Percentiles rank a stretch among this genome's conserved stretches.
Evolutionary conservation across 768 basidiomycete species (phyloP).

Genomic region (Termitomyces sp.): DNA sequence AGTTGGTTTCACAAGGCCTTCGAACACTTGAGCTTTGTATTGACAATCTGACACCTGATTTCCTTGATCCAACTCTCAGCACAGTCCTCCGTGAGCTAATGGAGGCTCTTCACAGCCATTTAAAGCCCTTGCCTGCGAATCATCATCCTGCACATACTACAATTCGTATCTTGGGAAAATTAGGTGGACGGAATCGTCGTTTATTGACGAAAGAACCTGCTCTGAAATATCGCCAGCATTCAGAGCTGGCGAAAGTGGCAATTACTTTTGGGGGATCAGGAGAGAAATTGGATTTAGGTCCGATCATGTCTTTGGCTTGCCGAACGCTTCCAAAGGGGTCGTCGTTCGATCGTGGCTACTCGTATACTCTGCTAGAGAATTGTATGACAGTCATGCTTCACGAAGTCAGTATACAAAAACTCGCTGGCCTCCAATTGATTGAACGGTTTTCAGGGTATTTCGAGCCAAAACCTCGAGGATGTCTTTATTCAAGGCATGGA

Average conservation of each 20-base stretch:
- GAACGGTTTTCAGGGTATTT: slow-evolving; percentile 47
- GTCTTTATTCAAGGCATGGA: slow-evolving; percentile 67
- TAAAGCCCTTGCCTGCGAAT: slow-evolving; percentile 84
- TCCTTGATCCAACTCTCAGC: slow-evolving; percentile 92
- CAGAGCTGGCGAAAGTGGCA: slow-evolving; percentile 62
- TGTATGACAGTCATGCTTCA: slow-evolving; percentile 66
- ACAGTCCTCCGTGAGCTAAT: slow-evolving; percentile 91
- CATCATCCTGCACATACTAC: slow-evolving; percentile 92
- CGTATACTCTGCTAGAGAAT: slow-evolving; percentile 66
- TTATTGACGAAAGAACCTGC: slow-evolving; percentile 76
- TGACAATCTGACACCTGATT: slow-evolving; percentile 96
- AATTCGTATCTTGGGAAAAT: slow-evolving; percentile 92
- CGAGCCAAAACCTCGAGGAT: slow-evolving; percentile 67
- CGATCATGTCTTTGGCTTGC: slow-evolving; percentile 60
- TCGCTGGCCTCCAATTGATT: slow-evolving; percentile 2
- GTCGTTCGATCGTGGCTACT: slow-evolving; percentile 46
- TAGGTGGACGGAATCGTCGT: slow-evolving; percentile 90
- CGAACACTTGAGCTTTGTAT: slow-evolving; percentile 98
- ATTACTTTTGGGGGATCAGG: slow-evolving; percentile 69
- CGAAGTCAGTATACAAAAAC: slow-evolving; percentile 46
- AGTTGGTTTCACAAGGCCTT: slow-evolving; percentile 91
- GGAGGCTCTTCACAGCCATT: slow-evolving; percentile 87
- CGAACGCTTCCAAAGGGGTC: slow-evolving; percentile 50
- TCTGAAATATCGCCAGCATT: slow-evolving; percentile 64
- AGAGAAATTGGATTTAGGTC: slow-evolving; percentile 60